phyloP scores from a whole-genome alignment of 192 early-diverging fungal genomes.

The Backusella tarrabulga region DNA sequence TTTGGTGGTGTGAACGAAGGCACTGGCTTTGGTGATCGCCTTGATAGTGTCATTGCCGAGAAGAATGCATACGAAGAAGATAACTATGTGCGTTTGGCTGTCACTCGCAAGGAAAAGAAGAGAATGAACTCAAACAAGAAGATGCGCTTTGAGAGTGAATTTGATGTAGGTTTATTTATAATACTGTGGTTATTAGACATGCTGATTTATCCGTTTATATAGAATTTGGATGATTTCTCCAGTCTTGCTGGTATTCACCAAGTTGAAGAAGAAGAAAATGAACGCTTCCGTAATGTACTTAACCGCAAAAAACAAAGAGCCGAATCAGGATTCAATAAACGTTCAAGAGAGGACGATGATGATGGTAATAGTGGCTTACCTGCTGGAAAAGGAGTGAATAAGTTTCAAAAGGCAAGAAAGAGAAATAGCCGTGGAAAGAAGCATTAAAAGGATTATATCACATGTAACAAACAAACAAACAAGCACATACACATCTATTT shows the following conservation, averaged over 20 bases:
- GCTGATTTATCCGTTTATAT: neutral
- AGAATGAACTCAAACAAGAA: conserved; percentile 54
- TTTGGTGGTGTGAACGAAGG: conserved; percentile 73
- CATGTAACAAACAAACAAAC: neutral
- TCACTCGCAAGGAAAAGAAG: conserved; percentile 76
- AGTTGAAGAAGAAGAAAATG: conserved; percentile 45
- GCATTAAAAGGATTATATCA: neutral
- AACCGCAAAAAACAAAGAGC: conserved; percentile 41
- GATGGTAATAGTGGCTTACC: neutral
- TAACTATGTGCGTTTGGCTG: conserved; percentile 75
- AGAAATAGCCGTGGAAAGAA: neutral
- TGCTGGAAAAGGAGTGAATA: neutral
- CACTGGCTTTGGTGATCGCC: conserved; percentile 53
- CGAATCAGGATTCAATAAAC: conserved; percentile 34
- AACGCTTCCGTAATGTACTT: conserved; percentile 46
- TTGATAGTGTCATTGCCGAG: conserved; percentile 62
- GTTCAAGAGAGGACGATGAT: neutral
- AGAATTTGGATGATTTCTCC: conserved; percentile 58
- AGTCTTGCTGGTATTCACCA: conserved; percentile 47
- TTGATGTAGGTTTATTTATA: conserved; percentile 53
- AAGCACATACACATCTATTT: neutral
- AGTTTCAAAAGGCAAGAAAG: conserved; percentile 2
- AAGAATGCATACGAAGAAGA: conserved; percentile 82
- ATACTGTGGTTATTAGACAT: neutral
- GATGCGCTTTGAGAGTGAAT: conserved; percentile 79